Evolutionary conservation across 2,329 filamentous ascomycete species (phyloP).

Genomic region (Celoporthe dispersa): DNA sequence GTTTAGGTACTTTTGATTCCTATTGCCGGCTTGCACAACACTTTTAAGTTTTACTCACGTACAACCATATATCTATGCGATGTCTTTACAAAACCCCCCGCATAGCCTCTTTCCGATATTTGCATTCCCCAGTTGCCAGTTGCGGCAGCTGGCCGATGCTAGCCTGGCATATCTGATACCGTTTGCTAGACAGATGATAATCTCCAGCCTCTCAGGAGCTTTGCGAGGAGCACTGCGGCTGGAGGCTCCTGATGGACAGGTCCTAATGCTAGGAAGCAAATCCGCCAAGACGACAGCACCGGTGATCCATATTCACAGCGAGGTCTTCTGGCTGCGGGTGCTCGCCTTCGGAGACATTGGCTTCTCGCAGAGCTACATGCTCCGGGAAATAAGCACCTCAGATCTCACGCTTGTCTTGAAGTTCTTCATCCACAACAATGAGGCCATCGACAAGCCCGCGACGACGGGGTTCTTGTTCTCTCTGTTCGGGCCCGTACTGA

Average conservation of each 20-base stretch:
- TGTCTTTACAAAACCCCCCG: neutral
- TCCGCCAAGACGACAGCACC: neutral
- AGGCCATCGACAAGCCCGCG: constrained; percentile 9
- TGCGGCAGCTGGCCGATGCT: neutral
- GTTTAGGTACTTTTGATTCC: too few species aligned
- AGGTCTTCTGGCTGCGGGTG: constrained; percentile 26
- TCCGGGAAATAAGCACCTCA: constrained; percentile 24
- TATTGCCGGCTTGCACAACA: neutral
- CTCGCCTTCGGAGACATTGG: constrained; percentile 25
- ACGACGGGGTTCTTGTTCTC: constrained; percentile 12
- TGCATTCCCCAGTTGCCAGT: neutral
- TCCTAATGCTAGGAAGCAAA: constrained; percentile 9
- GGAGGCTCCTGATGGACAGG: constrained; percentile 1
- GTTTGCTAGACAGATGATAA: constrained; percentile 14
- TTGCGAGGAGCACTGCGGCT: constrained; percentile 13
- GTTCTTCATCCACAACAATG: constrained; percentile 28
- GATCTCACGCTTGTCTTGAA: constrained; percentile 24
- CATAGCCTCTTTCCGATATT: neutral
- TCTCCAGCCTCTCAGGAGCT: constrained; percentile 10
- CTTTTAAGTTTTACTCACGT: neutral
- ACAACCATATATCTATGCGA: neutral
- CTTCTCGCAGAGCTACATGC: constrained; percentile 29
- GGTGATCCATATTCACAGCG: constrained; percentile 10
- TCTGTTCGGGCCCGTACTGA: neutral
- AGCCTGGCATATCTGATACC: constrained; percentile 3